Base-by-base conservation (phyloP, 345 rosid genomes). In the Nasturtium officinale region DNA sequence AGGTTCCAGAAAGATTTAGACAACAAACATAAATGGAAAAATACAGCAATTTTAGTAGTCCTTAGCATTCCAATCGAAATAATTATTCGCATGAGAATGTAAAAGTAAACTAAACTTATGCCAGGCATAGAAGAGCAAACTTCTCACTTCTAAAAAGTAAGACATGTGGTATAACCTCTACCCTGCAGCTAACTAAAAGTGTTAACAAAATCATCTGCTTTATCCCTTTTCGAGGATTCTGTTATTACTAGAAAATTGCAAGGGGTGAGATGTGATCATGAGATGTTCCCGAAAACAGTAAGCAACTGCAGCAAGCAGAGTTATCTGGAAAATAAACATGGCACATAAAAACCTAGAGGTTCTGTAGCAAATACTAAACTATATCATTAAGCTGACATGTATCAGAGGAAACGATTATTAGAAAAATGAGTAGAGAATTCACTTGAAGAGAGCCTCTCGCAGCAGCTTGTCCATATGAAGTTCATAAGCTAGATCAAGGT, bases 381-480 rank as follows among this genome's bases (percentile, higher is more conserved):
- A 29, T 21, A 52, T 30, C 33, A 13, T 29, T 61, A 23, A 72
- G 25, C 56, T 32, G 65, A 57, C 46, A 58, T 40, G 17, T 15
- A 20, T 62, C 15, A 54, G 30, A 51, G 2, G 16, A 59, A 75
- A 54, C 2, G 0, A 53, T 16, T 42, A 29, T 10, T 51, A 59
- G 15, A 20, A 59, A 9, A 16, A 23, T 23, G 25, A 21, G 67
- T 42, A 61, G 30, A 62, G 38, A 71, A 79, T 89, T 87, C 83
- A 95, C 99, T 84, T 71, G 77, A 95, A 86, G 69, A 95, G 93
- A 47, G 86, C 80, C 67, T 88, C 88, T 18, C 92, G 84, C 74
- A 95, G 76, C 64, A 81, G 80, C 76, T 84, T 95, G 83, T 95
- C 99, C 97, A 95, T 95, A 18, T 79, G 90, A 83, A 95, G 87